Conservation (phyloP, 176 grass and related monocot genomes). For the Oryza brachyantha region DNA sequence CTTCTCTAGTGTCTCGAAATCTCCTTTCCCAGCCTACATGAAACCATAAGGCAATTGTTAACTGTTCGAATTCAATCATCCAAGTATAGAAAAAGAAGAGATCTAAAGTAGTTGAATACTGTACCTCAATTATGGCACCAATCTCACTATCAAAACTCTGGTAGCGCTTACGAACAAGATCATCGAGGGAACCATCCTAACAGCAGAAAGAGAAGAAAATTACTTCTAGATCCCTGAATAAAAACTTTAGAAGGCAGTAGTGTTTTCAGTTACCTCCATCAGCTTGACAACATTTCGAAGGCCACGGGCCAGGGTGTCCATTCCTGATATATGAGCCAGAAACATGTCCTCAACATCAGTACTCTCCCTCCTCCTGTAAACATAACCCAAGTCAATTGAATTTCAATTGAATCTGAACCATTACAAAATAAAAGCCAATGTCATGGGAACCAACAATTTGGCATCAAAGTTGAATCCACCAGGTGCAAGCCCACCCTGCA, state of each 20-base stretch:
- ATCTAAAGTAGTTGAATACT: neutral
- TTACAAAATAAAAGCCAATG: slow-evolving; percentile 15
- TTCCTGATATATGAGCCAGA: slow-evolving; percentile 92
- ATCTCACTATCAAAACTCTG: slow-evolving; percentile 88
- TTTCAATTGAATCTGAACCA: neutral
- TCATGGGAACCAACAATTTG: slow-evolving; percentile 60
- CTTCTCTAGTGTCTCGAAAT: slow-evolving; percentile 83
- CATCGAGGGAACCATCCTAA: slow-evolving; percentile 83
- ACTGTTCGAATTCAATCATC: neutral
- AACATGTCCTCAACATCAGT: slow-evolving; percentile 97
- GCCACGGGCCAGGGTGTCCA: slow-evolving; percentile 91
- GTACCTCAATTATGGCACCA: slow-evolving; percentile 78
- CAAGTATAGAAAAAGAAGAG: too few relatives aligned
- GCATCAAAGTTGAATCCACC: slow-evolving; percentile 97
- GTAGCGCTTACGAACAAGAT: slow-evolving; percentile 90
- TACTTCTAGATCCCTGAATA: neutral
- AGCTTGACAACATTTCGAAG: slow-evolving; percentile 81
- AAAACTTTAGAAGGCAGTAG: neutral
- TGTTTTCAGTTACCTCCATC: slow-evolving; percentile 65
- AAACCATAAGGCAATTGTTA: slow-evolving; percentile 16
- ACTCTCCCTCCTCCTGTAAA: slow-evolving; percentile 87
- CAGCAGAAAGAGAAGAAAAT: slow-evolving; percentile 2
- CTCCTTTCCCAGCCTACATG: slow-evolving; percentile 73
- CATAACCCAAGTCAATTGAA: slow-evolving; percentile 12
- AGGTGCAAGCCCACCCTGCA: slow-evolving; percentile 88